A percentile compares a stretch with the other conserved stretches of the same genome.
Evolutionary conservation across 2,329 filamentous ascomycete species (phyloP).

Genomic region (Oidium heveae): DNA sequence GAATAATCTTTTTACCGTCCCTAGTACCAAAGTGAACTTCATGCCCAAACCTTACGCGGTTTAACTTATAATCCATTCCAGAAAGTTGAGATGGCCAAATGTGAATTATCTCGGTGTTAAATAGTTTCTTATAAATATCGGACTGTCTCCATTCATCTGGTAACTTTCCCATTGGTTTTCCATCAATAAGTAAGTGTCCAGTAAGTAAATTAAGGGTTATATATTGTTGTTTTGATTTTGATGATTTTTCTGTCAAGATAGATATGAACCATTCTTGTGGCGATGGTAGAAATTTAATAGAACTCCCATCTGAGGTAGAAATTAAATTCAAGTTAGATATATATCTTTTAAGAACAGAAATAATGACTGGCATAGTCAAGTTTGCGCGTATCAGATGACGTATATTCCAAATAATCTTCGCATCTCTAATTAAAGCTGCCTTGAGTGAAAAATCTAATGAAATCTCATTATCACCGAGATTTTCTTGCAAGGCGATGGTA

Average conservation of each 20-base stretch:
- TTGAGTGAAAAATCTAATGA: conserved; percentile 15
- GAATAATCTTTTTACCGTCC: conserved; percentile 17
- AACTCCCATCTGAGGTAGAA: too few species aligned
- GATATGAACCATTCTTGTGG: too few species aligned
- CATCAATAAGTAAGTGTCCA: neutral
- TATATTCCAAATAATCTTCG: conserved; percentile 15
- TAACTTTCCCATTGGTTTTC: conserved; percentile 1
- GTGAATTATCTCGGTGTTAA: neutral
- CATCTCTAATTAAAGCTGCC: conserved; percentile 20
- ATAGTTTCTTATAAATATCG: neutral
- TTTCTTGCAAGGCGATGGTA: conserved; percentile 22
- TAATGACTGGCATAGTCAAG: neutral
- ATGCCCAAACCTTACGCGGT: conserved; percentile 15
- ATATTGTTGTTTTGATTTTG: too few species aligned
- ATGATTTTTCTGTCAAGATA: too few species aligned
- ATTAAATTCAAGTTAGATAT: too few species aligned
- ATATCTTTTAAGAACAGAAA: too few species aligned
- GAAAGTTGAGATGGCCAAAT: conserved; percentile 18
- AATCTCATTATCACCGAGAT: conserved; percentile 16
- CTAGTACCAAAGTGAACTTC: conserved; percentile 26
- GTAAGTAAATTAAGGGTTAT: neutral
- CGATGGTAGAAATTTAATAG: too few species aligned
- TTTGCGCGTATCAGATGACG: neutral
- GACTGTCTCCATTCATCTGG: neutral
- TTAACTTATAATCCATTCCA: conserved; percentile 28